Evolutionary conservation across 331 rosid species (phyloP).

Genomic region (Acacia pycnantha): DNA sequence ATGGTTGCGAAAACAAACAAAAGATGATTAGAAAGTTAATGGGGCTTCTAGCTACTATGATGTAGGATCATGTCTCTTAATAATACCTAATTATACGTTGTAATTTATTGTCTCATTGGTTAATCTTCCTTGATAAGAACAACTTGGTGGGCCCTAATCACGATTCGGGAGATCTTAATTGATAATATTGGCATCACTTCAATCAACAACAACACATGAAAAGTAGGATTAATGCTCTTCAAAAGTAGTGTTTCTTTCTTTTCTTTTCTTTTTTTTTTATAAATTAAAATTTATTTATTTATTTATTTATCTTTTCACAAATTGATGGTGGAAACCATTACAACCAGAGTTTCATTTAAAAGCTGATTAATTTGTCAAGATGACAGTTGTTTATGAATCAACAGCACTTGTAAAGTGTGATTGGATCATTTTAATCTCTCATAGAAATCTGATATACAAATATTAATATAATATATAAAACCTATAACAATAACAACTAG

Average conservation of each 20-base stretch:
- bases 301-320: conserved; percentile 2
- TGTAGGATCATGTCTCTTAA: conserved; percentile 52
- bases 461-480: background rate
- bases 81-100: conserved; percentile 29
- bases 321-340: conserved; percentile 38
- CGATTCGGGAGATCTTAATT: conserved; percentile 78
- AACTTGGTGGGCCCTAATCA: conserved; percentile 70
- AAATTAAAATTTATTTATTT: too few relatives aligned
- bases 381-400: conserved; percentile 32
- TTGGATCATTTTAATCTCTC: conserved; percentile 14
- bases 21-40: conserved; percentile 66
- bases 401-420: conserved; percentile 23
- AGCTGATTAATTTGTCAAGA: conserved; percentile 8
- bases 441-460: background rate
- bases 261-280: background rate
- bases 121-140: conserved; percentile 51
- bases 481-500: background rate
- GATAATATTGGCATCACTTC: conserved; percentile 85
- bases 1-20: conserved; percentile 71
- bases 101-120: conserved; percentile 39
- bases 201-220: conserved; percentile 56
- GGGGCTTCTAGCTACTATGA: conserved; percentile 55
- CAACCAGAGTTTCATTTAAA: background rate
- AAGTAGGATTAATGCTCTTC: conserved; percentile 60
- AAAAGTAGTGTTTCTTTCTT: conserved; percentile 27